These are phyloP conservation scores for Persicaria maculosa DNA, from an alignment of 148 eudicot genomes.

Conservation along the genomic window DNA sequence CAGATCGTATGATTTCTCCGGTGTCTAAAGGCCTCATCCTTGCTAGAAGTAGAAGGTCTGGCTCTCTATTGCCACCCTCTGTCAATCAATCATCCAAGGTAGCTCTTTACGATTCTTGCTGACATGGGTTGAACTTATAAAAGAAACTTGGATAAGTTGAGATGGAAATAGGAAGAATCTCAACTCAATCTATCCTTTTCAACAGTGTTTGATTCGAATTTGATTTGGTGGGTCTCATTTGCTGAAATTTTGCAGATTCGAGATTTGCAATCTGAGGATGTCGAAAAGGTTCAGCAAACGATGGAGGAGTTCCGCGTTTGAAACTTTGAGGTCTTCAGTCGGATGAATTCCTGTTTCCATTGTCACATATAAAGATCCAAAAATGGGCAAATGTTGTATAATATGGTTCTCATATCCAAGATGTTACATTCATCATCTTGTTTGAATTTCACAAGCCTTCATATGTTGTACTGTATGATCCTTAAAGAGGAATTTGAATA, in stretches of 20 bases:
- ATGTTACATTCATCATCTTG: constrained; percentile 5
- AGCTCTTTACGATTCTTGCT: too few relatives aligned
- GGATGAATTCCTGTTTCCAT: constrained; percentile 5
- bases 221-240: background rate
- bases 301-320: background rate
- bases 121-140: too few relatives aligned
- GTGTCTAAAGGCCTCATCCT: constrained; percentile 33
- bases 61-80: constrained; percentile 46
- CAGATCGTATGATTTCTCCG: constrained; percentile 40
- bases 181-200: background rate
- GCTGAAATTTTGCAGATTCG: background rate
- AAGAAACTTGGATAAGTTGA: background rate
- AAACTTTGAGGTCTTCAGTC: background rate
- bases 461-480: background rate
- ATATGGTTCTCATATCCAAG: background rate
- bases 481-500: background rate
- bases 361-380: background rate
- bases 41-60: constrained; percentile 40
- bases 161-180: background rate
- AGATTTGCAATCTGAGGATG: background rate
- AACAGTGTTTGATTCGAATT: background rate
- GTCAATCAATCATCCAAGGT: constrained; percentile 34
- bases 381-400: background rate
- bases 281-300: background rate
- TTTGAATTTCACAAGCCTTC: background rate